These are phyloP conservation scores for Fusarium sp. DNA, from an alignment of 2,329 filamentous ascomycete genomes.

Conservation along the genomic window DNA sequence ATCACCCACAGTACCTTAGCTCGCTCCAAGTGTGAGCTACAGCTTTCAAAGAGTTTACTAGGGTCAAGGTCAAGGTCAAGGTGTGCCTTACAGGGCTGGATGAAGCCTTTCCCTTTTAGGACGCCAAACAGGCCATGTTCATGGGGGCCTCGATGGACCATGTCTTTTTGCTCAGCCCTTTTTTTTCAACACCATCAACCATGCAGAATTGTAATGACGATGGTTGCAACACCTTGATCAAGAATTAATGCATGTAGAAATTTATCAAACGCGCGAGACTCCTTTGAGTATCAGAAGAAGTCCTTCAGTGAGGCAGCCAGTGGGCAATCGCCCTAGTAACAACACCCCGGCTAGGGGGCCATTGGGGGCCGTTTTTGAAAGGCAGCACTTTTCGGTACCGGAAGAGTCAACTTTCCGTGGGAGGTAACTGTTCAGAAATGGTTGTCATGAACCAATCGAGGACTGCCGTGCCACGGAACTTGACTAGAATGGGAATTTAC, in stretches of 20 bases:
- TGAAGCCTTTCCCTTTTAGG: constrained; percentile 11
- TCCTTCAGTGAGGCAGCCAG: constrained; percentile 28
- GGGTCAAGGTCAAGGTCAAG: background rate
- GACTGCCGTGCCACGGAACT: background rate
- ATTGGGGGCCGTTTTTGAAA: constrained; percentile 30
- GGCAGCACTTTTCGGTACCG: background rate
- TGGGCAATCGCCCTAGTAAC: constrained; percentile 13
- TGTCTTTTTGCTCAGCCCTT: constrained; percentile 8
- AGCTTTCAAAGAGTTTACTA: background rate
- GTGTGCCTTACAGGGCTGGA: constrained; percentile 38
- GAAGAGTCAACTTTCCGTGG: background rate
- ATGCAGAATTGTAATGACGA: background rate
- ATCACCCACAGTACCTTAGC: no score
- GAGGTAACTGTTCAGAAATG: background rate
- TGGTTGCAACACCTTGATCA: background rate
- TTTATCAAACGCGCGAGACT: background rate
- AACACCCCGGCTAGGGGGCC: constrained; percentile 27
- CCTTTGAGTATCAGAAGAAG: background rate
- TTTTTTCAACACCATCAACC: constrained; percentile 11
- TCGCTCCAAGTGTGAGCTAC: background rate
- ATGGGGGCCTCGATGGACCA: background rate
- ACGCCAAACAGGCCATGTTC: background rate
- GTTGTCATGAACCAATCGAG: constrained; percentile 25
- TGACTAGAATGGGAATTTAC: background rate
- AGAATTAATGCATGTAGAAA: background rate